phyloP scores from a whole-genome alignment of 2,329 filamentous ascomycete genomes.

The Tolypocladium tropicale region DNA sequence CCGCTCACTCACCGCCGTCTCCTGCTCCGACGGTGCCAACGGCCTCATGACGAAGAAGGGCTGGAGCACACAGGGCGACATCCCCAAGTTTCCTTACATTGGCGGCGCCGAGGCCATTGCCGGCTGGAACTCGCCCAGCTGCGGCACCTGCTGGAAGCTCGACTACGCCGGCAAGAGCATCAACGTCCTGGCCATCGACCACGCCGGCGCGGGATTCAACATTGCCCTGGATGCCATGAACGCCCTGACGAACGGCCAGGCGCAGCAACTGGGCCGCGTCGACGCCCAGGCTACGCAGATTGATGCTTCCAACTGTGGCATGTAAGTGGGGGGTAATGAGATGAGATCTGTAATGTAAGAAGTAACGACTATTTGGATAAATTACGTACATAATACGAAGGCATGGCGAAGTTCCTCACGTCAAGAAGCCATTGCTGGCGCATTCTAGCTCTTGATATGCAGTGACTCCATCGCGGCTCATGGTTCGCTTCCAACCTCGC shows the following conservation, averaged over 20 bases:
- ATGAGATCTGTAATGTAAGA: no score
- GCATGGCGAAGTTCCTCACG: no score
- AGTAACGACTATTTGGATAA: no score
- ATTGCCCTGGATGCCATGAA: conserved; percentile 47
- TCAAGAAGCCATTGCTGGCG: no score
- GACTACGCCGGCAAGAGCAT: conserved; percentile 40
- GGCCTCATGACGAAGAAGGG: conserved; percentile 53
- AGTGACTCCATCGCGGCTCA: no score
- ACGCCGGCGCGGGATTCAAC: conserved; percentile 40
- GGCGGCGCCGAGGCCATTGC: conserved; percentile 41
- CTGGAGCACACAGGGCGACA: conserved; percentile 43
- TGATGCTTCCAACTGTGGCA: conserved; percentile 29
- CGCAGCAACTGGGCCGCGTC: conserved; percentile 37
- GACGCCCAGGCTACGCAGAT: conserved; percentile 38
- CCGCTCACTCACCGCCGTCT: conserved; percentile 44
- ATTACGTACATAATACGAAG: no score
- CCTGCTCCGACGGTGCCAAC: conserved; percentile 59
- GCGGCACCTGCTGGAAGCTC: conserved; percentile 50
- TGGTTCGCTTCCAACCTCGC: no score
- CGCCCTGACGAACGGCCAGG: conserved; percentile 41
- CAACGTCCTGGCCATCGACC: conserved; percentile 47
- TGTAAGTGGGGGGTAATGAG: no score
- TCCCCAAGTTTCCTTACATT: conserved; percentile 43
- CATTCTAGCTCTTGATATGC: no score
- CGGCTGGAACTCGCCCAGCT: conserved; percentile 46